A percentile compares a stretch with the other conserved stretches of the same genome.
Evolutionary conservation across 2,329 filamentous ascomycete genomes (phyloP).

Genomic region (Tolypocladium sp.): DNA sequence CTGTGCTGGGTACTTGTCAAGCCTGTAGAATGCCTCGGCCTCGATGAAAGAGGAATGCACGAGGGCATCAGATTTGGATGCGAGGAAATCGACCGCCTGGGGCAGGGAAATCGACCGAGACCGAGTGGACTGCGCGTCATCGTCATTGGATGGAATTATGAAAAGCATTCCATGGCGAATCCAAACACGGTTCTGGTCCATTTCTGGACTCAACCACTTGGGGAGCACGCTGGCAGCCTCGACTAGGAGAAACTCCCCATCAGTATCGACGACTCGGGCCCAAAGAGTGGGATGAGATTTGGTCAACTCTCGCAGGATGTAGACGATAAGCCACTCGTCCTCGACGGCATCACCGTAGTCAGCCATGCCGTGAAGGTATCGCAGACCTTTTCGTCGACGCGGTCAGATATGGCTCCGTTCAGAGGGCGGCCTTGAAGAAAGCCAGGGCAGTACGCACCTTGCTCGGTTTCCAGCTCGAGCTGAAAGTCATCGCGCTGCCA

Average conservation of each 20-base stretch:
- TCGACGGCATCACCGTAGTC: slow-evolving; percentile 92
- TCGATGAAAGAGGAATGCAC: slow-evolving; percentile 69
- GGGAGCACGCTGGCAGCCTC: slow-evolving; percentile 86
- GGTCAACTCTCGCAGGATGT: slow-evolving; percentile 74
- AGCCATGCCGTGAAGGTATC: slow-evolving; percentile 66
- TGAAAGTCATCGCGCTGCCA: slow-evolving; percentile 84
- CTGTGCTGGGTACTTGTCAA: slow-evolving; percentile 73
- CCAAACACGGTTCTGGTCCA: slow-evolving; percentile 84
- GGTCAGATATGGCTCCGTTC: neutral
- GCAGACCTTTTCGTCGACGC: slow-evolving; percentile 14
- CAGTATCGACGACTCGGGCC: slow-evolving; percentile 75
- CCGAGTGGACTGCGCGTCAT: slow-evolving; percentile 1
- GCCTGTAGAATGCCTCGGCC: slow-evolving; percentile 81
- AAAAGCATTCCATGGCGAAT: slow-evolving; percentile 67
- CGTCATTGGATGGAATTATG: slow-evolving; percentile 54
- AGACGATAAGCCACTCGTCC: slow-evolving; percentile 96
- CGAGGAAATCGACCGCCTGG: slow-evolving; percentile 56
- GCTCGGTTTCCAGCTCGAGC: slow-evolving; percentile 53
- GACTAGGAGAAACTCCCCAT: slow-evolving; percentile 91
- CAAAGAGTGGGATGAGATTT: slow-evolving; percentile 64
- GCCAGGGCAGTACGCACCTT: slow-evolving; percentile 33
- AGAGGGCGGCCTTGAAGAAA: neutral
- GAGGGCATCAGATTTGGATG: slow-evolving; percentile 44
- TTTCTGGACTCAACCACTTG: slow-evolving; percentile 84
- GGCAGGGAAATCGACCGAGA: slow-evolving; percentile 46